Percentiles rank a stretch among this genome's conserved stretches.
Conservation (phyloP, 345 rosid genomes). For the Sonneratia alba region DNA sequence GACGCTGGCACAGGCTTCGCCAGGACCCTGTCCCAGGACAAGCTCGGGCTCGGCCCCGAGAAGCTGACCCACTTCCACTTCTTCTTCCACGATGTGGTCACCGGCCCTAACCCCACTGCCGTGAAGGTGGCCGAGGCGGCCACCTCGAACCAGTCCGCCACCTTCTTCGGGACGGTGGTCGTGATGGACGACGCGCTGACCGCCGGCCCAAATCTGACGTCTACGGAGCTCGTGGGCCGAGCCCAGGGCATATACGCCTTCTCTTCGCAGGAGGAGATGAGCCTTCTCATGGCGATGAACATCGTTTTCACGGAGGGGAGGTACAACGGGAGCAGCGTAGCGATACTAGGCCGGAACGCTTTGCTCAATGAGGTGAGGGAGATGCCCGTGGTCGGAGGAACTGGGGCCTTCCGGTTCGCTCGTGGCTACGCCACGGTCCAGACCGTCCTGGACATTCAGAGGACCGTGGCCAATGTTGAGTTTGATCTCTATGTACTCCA, state of each 20-base stretch:
- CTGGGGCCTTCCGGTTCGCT: background rate
- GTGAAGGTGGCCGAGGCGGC: background rate
- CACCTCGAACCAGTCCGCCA: conserved; percentile 5
- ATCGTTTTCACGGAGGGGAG: conserved; percentile 24
- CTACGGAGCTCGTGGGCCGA: conserved; percentile 13
- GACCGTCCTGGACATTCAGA: background rate
- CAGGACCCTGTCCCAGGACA: too few species aligned
- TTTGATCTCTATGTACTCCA: background rate
- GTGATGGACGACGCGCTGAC: conserved; percentile 23
- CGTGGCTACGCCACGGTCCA: background rate
- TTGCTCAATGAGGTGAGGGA: background rate
- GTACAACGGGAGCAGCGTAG: conserved; percentile 23
- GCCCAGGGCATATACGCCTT: conserved; percentile 23
- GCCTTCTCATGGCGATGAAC: conserved; percentile 21
- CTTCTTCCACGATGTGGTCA: conserved; percentile 8
- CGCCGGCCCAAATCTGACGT: conserved; percentile 9
- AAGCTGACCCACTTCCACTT: conserved; percentile 13
- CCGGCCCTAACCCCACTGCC: background rate
- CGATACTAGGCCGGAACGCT: conserved; percentile 15
- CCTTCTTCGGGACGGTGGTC: conserved; percentile 11
- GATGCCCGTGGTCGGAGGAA: conserved; percentile 5
- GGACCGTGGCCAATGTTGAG: background rate
- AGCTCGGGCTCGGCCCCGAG: conserved; percentile 2
- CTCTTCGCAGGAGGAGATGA: conserved; percentile 8
- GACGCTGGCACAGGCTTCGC: background rate